phyloP scores from a whole-genome alignment of 495 filamentous ascomycete genomes.

The Massariosphaeria phaeospora region DNA sequence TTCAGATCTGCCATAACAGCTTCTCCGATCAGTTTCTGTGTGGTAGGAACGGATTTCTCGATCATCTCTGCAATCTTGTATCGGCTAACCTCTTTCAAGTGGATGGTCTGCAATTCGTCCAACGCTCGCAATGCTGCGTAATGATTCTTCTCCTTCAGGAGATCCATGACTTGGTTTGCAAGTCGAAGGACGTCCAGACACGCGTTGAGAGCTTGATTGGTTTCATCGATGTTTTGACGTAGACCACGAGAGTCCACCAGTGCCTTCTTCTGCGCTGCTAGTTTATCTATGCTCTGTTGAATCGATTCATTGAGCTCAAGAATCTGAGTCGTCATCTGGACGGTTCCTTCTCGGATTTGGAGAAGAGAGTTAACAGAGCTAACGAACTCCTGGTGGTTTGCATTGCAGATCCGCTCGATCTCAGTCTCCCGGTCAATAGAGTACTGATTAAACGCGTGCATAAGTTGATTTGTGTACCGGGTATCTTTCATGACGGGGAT shows the following conservation, averaged over 20 bases:
- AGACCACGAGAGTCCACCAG: conserved; percentile 86
- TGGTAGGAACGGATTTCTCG: conserved; percentile 87
- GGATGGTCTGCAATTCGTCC: conserved; percentile 93
- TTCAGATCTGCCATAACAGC: conserved; percentile 96
- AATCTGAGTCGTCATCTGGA: conserved; percentile 83
- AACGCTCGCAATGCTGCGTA: conserved; percentile 90
- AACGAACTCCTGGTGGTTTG: conserved; percentile 95
- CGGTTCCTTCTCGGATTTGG: conserved; percentile 81
- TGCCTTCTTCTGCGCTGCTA: conserved; percentile 90
- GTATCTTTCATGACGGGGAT: conserved; percentile 91
- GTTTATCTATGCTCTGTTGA: conserved; percentile 87
- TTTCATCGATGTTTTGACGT: conserved; percentile 93
- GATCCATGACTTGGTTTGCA: conserved; percentile 90
- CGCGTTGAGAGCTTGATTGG: conserved; percentile 79
- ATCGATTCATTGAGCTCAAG: conserved; percentile 89
- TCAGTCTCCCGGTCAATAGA: conserved; percentile 80
- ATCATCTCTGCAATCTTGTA: conserved; percentile 96
- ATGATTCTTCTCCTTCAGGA: conserved; percentile 86
- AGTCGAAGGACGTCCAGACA: conserved; percentile 87
- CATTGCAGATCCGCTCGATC: conserved; percentile 91
- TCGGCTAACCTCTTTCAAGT: conserved; percentile 85
- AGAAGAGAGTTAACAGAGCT: conserved; percentile 88
- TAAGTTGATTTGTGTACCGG: conserved; percentile 67
- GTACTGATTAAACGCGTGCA: conserved; percentile 72
- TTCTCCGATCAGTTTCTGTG: conserved; percentile 87